Evolutionary conservation across 2,329 filamentous ascomycete species (phyloP), one percentile per base, ranked within the genome.

Genomic region (Dryadomyces quercivorus): DNA sequence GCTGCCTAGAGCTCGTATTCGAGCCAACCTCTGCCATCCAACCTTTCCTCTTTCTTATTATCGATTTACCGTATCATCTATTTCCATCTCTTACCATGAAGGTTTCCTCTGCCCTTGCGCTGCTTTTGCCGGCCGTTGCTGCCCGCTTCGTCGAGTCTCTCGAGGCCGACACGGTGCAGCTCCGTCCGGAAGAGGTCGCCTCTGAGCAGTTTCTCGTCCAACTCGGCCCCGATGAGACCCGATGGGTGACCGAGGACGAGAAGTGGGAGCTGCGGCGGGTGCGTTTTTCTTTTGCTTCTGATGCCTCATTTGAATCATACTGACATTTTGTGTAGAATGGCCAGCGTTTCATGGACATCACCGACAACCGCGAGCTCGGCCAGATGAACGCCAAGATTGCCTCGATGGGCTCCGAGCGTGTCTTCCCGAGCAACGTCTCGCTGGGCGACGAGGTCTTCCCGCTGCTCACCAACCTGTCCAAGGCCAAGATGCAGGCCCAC

Each of bases 331-430:
- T 43, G 3, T 62, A 94, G 88, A 78, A 87, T 66, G 90, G 90
- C 63, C 77, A 84, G 61, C 86, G 84, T 64, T 97, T 97, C 76
- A 94, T 97, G 78, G 92, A 97, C 71, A 91, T 97, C 64, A 96
- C 93, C 57, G 78, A 88, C 45, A 80, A 83, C 55, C 73, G 75
- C 52, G 77, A 86, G 51, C 77, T 86, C 58, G 86, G 85, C 56
- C 59, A 61, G 22, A 54, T 38, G 45, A 60, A 60, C 22, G 60
- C 60, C 66, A 69, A 34, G 57, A 67, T 70, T 55, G 73, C 77
- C 58, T 74, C 84, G 59, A 94, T 85, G 65, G 90, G 89, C 1
- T 72, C 76, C 50, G 80, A 85, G 63, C 78, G 84, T 52, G 67
- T 70, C 49, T 68, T 68, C 56, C 66, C 66, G 8, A 56, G 57